Evolutionary conservation across 2,329 filamentous ascomycete genomes (phyloP).

Genomic region (Nothomitra cinnamomea): DNA sequence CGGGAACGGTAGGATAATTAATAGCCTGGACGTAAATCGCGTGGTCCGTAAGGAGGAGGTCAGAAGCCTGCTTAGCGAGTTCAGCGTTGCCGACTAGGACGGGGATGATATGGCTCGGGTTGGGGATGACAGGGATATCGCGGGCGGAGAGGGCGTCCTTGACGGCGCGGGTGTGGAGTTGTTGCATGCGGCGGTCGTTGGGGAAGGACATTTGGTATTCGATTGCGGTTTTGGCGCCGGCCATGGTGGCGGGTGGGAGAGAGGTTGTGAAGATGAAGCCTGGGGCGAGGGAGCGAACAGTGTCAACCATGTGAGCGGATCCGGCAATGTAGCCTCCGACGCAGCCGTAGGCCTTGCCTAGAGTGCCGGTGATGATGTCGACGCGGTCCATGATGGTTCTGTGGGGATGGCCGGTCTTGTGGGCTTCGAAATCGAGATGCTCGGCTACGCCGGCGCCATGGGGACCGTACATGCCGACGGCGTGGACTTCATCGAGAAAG

Average conservation of each 20-base stretch:
- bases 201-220: constrained; percentile 80
- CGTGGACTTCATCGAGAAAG: constrained; percentile 96
- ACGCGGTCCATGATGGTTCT: constrained; percentile 90
- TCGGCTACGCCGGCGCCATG: constrained; percentile 91
- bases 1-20: constrained; percentile 96
- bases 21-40: constrained; percentile 96
- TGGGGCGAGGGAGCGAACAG: constrained; percentile 82
- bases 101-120: constrained; percentile 91
- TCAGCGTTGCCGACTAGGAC: constrained; percentile 89
- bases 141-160: constrained; percentile 64
- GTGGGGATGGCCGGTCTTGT: constrained; percentile 52
- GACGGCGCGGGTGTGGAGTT: constrained; percentile 87
- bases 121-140: constrained; percentile 92
- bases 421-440: constrained; percentile 85
- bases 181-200: constrained; percentile 80
- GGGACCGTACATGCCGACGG: constrained; percentile 97
- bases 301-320: constrained; percentile 71
- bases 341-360: constrained; percentile 95
- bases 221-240: constrained; percentile 77
- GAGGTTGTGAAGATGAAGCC: constrained; percentile 99
- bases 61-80: constrained; percentile 78
- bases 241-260: constrained; percentile 91
- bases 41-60: constrained; percentile 78
- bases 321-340: constrained; percentile 97
- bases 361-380: constrained; percentile 93